These are phyloP conservation scores for Talaromyces borbonicus DNA, from an alignment of 495 filamentous ascomycete species.

Conservation along the genomic window DNA sequence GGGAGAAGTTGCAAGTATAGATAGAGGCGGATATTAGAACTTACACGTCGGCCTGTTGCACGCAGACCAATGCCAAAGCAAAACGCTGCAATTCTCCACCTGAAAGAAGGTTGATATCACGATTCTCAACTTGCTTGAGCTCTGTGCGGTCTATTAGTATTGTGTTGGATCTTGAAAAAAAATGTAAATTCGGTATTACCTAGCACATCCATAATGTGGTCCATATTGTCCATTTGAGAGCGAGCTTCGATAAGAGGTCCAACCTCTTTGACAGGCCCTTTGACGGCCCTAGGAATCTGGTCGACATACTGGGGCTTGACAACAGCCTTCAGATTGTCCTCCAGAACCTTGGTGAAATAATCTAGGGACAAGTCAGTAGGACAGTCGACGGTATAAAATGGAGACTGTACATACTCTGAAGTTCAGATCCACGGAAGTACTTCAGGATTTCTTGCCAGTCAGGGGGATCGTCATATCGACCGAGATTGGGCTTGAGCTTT, in stretches of 20 bases:
- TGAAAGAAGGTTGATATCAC: conserved; percentile 80
- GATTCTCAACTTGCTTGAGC: conserved; percentile 73
- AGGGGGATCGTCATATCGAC: conserved; percentile 87
- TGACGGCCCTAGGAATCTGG: conserved; percentile 88
- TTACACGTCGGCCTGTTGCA: conserved; percentile 92
- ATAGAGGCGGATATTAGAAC: conserved; percentile 16
- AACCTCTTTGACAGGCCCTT: conserved; percentile 65
- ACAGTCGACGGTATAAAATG: not conserved
- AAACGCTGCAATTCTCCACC: conserved; percentile 98
- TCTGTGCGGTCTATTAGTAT: conserved; percentile 42
- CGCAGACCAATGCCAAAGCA: conserved; percentile 89
- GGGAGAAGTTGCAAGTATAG: not conserved
- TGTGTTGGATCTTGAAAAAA: not conserved
- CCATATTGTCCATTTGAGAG: conserved; percentile 65
- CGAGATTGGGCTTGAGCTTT: conserved; percentile 96
- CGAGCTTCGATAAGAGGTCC: conserved; percentile 64
- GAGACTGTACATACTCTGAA: conserved; percentile 63
- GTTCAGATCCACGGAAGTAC: conserved; percentile 92
- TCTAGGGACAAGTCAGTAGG: conserved; percentile 39
- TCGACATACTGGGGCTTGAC: conserved; percentile 99
- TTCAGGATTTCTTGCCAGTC: conserved; percentile 99
- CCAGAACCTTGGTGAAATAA: conserved; percentile 96
- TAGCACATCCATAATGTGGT: conserved; percentile 75
- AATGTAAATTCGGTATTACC: conserved; percentile 32
- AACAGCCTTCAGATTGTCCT: conserved; percentile 92